Base-by-base conservation (phyloP, 371 early-diverging fungal genomes). In the Mortierella sp. region DNA sequence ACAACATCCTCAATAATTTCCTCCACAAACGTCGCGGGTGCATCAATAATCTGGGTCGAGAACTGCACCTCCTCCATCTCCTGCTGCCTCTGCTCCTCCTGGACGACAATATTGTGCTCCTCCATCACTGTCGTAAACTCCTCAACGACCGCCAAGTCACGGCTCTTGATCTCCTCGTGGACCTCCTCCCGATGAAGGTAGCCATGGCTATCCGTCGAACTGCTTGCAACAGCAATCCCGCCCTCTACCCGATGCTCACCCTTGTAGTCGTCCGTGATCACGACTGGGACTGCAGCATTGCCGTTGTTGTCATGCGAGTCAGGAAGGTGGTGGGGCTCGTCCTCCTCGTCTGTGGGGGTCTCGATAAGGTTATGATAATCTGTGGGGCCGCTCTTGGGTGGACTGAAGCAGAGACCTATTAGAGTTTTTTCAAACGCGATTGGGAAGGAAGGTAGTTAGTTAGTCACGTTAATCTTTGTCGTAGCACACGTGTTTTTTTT, bases 321-420 rank as follows among this genome's bases (percentile, higher is more conserved):
- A 27, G 8, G 60, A 27, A 38, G 49, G 58, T 75, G 68, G 48
- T 75, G 4, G 24, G 82, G 82, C 35, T 58, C 82, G 24, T 78
- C 80, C 46, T 83, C 83, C 46, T 83, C 83, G 44, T 83, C 83
- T 6, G 75, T 35, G 12, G 83, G 83, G 38, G 83, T 83, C n/a
- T 71, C 71, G 21, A 83, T 77, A 21, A 83, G 68, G 55, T 70
- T 27, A 43, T 79, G 83, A 43, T 83, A 83, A 29, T 83, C 80
- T 35, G 58, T 46, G 12, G 77, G 46, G 29, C 35, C 46, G 72
- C 72, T 75, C 68, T 51, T 83, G 63, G 74, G 56, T 24, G 83
- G 80, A 41, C 74, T 74, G 29, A 79, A 44, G 72, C 83, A 83
- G 14, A 83, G 77, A 3, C 83, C 83, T 83, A 79, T 65, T 21